Base-by-base conservation (phyloP, 805 yeast genomes). In the Candida oleophila region DNA sequence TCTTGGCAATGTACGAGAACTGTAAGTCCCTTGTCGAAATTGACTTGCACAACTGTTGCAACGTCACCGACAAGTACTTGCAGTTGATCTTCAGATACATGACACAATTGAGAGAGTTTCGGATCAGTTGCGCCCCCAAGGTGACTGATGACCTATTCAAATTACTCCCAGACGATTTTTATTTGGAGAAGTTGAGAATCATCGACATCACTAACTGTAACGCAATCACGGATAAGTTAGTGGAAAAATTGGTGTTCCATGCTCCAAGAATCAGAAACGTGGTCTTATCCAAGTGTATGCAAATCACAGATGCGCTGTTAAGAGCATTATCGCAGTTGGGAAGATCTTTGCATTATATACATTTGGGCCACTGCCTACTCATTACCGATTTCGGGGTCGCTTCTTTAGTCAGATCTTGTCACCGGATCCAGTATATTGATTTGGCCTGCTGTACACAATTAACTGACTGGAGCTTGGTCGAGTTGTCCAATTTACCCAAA, bases 371-470 rank as follows among this genome's bases (percentile, higher is more conserved):
- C 69, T 94, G 99, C 70, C 78, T 83, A 40, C 81, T 86, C 59
- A 87, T 92, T 47, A 92, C 97, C 1, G 98, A 92, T 68, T 78
- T 75, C 50, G 97, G 97, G 18, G 94, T 94, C 15, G 77, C 81
- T 22, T 74, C 79, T 9, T 72, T 92, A 49, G 87, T 89, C 11
- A 77, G 85, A 52, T 76, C 78, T 41, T 94, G 98, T 60, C 87
- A 86, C 48, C 75, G 96, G 48, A 81, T 92, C 47, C 95, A 89
- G 57, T 92, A 91, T 64, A 89, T 92, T 52, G 99, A 92, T 67
- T 79, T 94, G 49, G 98, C 98, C 14, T 91, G 97, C 65, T 92
- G 99, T 63, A 74, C 85, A 1, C 95, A 89, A 62, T 74, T 92
- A 45, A 90, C 98, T 2, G 89, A 94, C 68, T 78, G 81, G 56